Evolutionary conservation across 495 filamentous ascomycete genomes (phyloP).

Genomic region (Delitschia confertaspora): DNA sequence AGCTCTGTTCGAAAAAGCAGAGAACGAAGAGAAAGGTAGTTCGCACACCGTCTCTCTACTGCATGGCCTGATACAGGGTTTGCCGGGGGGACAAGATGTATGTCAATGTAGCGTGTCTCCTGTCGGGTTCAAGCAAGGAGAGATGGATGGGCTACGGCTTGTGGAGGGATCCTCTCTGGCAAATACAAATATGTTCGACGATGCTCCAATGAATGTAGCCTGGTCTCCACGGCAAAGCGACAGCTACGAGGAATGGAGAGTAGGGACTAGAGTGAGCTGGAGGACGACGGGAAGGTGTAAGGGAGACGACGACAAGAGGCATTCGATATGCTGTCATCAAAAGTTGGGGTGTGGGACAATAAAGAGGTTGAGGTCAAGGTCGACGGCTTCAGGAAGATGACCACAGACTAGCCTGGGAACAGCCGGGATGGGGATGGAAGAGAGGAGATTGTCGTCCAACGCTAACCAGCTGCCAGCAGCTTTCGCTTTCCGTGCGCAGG

Average conservation of each 20-base stretch:
- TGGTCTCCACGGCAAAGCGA: conserved; percentile 8
- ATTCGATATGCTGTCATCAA: no score
- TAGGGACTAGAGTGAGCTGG: background rate
- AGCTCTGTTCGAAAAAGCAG: no score
- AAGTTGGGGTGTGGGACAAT: conserved; percentile 4
- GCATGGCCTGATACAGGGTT: conserved; percentile 20
- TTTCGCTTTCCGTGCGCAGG: conserved; percentile 6
- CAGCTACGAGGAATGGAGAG: background rate
- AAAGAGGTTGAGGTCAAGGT: conserved; percentile 5
- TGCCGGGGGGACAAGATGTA: conserved; percentile 1
- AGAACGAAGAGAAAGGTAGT: background rate
- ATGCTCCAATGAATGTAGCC: conserved; percentile 16
- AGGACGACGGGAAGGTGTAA: conserved; percentile 1
- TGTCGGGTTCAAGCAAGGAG: background rate
- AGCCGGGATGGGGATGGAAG: background rate
- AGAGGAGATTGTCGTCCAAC: conserved; percentile 11
- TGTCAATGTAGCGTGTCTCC: background rate
- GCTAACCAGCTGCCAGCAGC: conserved; percentile 6
- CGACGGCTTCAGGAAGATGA: background rate
- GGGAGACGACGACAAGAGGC: background rate
- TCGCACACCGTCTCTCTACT: conserved; percentile 20
- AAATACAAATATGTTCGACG: conserved; percentile 9
- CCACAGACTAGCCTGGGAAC: background rate
- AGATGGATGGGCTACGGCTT: background rate
- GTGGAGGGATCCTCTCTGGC: conserved; percentile 4